Conservation (phyloP, 2,329 filamentous ascomycete species). For the Chaetomiaceae sp. region DNA sequence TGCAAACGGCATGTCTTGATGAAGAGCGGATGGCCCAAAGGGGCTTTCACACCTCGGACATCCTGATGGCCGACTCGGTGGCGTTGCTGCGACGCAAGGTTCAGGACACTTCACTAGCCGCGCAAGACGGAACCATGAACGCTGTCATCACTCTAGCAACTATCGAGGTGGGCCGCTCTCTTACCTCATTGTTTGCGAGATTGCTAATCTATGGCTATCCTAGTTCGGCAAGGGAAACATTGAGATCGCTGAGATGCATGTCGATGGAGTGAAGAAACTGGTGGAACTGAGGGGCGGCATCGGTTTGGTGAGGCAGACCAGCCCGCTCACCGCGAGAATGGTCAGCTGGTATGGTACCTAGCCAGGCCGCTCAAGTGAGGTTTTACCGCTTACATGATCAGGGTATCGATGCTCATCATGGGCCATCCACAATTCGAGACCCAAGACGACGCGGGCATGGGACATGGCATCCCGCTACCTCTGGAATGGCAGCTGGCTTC, state of each 20-base stretch:
- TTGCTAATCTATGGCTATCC: no score
- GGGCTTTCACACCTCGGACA: constrained; percentile 47
- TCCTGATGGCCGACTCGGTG: constrained; percentile 53
- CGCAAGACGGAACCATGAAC: constrained; percentile 51
- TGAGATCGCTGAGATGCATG: constrained; percentile 39
- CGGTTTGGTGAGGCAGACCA: constrained; percentile 39
- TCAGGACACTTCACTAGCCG: constrained; percentile 38
- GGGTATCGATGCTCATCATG: constrained; percentile 53
- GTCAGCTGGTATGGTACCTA: constrained; percentile 40
- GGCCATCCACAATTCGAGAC: constrained; percentile 46
- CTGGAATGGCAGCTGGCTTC: constrained; percentile 40
- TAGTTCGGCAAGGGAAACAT: constrained; percentile 50
- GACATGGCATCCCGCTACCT: constrained; percentile 44
- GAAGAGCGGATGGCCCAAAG: constrained; percentile 46
- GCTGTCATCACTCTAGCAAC: constrained; percentile 52
- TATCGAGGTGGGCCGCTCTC: constrained; percentile 42
- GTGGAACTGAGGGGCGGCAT: constrained; percentile 47
- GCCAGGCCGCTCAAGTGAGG: no score
- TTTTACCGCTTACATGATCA: constrained; percentile 23
- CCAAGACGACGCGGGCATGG: constrained; percentile 43
- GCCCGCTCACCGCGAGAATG: constrained; percentile 50
- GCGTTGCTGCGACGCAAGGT: constrained; percentile 46
- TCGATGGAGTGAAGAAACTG: constrained; percentile 44
- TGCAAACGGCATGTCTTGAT: constrained; percentile 53
- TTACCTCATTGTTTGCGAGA: no score